A percentile compares a stretch with the other conserved stretches of the same genome.
These are phyloP conservation scores for Calamus simplicifolius DNA, from an alignment of 176 grass and related monocot genomes.

Conservation along the genomic window DNA sequence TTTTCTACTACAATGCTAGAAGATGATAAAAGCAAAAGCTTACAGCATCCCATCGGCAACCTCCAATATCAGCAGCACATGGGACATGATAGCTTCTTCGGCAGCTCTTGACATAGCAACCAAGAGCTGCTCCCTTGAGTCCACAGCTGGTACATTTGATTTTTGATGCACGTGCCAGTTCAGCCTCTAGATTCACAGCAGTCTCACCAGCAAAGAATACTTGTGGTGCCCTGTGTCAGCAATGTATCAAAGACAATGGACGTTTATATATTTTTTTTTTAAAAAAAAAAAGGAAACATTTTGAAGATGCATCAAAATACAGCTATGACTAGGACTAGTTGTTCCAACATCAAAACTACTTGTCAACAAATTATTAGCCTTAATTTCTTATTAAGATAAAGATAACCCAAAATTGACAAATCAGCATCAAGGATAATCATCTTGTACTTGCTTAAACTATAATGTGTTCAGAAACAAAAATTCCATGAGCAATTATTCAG, in stretches of 20 bases:
- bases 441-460: too few relatives aligned
- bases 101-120: constrained; percentile 86
- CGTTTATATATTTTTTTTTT: too few relatives aligned
- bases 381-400: too few relatives aligned
- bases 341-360: too few relatives aligned
- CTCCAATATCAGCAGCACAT: constrained; percentile 57
- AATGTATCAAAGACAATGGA: not conserved
- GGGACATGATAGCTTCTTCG: constrained; percentile 84
- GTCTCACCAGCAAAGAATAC: constrained; percentile 70
- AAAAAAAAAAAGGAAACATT: too few relatives aligned
- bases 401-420: too few relatives aligned
- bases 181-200: constrained; percentile 62
- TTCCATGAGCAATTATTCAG: too few relatives aligned
- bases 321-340: too few relatives aligned
- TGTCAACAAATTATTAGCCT: too few relatives aligned
- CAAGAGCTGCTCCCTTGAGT: constrained; percentile 90
- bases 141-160: constrained; percentile 88
- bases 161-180: constrained; percentile 72
- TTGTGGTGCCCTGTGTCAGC: constrained; percentile 69
- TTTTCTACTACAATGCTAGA: not conserved
- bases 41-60: constrained; percentile 82
- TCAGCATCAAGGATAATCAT: too few relatives aligned
- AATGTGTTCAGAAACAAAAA: too few relatives aligned
- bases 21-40: not conserved
- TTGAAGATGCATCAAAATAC: too few relatives aligned